These are phyloP conservation scores for Neofusicoccum sp. DNA, from an alignment of 2,329 filamentous ascomycete genomes.

Conservation along the genomic window DNA sequence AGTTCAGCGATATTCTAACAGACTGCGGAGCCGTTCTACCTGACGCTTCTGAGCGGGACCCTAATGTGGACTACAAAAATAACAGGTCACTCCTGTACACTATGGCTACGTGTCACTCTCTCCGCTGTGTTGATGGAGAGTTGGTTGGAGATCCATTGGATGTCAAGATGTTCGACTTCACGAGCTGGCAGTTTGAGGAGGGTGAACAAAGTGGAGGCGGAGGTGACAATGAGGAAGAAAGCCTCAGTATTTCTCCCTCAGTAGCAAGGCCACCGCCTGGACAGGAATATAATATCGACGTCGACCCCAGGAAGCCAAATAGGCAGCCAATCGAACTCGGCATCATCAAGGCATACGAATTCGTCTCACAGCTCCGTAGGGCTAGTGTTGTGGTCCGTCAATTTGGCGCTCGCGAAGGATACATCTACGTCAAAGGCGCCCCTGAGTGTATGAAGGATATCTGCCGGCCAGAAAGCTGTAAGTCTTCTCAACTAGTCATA, in stretches of 20 bases:
- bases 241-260: conserved; percentile 76
- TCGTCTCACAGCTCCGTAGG: conserved; percentile 85
- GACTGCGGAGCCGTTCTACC: conserved; percentile 61
- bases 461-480: conserved; percentile 74
- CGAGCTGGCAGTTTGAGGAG: conserved; percentile 88
- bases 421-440: conserved; percentile 93
- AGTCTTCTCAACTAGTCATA: conserved; percentile 39
- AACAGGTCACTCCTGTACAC: conserved; percentile 78
- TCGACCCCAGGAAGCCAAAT: conserved; percentile 43
- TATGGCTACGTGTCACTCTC: conserved; percentile 96
- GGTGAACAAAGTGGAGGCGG: conserved; percentile 66
- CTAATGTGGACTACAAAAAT: conserved; percentile 58
- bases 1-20: conserved; percentile 74
- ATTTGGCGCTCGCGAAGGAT: conserved; percentile 79
- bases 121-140: conserved; percentile 82
- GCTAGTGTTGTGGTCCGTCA: conserved; percentile 90
- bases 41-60: conserved; percentile 55
- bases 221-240: conserved; percentile 73
- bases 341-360: conserved; percentile 89
- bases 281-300: conserved; percentile 57
- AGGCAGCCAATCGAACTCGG: conserved; percentile 74
- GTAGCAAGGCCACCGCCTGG: conserved; percentile 75
- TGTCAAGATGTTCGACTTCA: conserved; percentile 98
- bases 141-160: conserved; percentile 92
- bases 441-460: conserved; percentile 96